phyloP scores from a whole-genome alignment of 768 basidiomycete genomes.

The Leucosporidium scottii region DNA sequence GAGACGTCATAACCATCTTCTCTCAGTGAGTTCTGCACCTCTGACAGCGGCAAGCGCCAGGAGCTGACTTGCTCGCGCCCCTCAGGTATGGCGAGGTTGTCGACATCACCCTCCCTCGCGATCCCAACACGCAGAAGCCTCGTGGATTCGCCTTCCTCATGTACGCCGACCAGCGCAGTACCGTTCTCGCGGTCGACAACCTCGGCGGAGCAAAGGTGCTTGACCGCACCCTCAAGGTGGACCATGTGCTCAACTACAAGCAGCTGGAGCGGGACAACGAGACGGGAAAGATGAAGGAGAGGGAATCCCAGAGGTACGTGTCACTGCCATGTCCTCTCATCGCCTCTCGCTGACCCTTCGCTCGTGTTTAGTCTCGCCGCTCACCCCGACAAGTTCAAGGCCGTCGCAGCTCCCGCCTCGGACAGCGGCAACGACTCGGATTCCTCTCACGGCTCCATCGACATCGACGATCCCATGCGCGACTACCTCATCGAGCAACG shows the following conservation, averaged over 20 bases:
- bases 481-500: constrained; percentile 73
- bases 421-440: constrained; percentile 52
- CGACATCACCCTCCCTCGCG: constrained; percentile 88
- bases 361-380: constrained; percentile 20
- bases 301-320: constrained; percentile 75
- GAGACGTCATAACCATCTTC: constrained; percentile 93
- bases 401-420: constrained; percentile 43
- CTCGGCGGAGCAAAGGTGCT: constrained; percentile 89
- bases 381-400: constrained; percentile 23
- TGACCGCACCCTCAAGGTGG: constrained; percentile 78
- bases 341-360: constrained; percentile 30
- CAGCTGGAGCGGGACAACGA: constrained; percentile 71
- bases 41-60: background rate
- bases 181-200: constrained; percentile 93
- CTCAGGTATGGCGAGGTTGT: constrained; percentile 89
- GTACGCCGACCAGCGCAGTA: constrained; percentile 98
- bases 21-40: constrained; percentile 61
- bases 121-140: constrained; percentile 84
- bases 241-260: constrained; percentile 79
- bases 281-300: constrained; percentile 74
- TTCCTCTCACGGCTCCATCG: constrained; percentile 65
- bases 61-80: constrained; percentile 8
- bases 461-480: constrained; percentile 96
- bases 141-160: constrained; percentile 93
- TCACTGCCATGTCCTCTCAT: constrained; percentile 60